Evolutionary conservation across 2,329 filamentous ascomycete species (phyloP).

Genomic region (Zymoseptoria tritici): DNA sequence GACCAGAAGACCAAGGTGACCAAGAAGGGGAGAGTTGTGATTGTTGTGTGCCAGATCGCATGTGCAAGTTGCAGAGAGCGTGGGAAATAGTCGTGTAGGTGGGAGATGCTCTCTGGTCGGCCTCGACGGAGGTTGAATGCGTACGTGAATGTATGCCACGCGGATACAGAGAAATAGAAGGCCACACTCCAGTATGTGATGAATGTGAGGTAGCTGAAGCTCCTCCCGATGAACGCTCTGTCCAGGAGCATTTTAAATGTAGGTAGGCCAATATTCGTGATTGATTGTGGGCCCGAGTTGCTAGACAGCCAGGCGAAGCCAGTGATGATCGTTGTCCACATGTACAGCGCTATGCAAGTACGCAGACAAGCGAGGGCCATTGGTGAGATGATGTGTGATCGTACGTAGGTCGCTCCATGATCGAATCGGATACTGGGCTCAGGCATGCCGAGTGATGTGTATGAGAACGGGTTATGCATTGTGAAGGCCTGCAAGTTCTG

Average conservation of each 20-base stretch:
- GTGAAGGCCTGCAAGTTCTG: neutral
- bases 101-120: slow-evolving; percentile 2
- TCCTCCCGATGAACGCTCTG: slow-evolving; percentile 6
- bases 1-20: slow-evolving; percentile 9
- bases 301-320: slow-evolving; percentile 10
- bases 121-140: neutral
- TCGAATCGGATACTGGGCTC: slow-evolving; percentile 3
- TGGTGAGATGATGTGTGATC: slow-evolving; percentile 8
- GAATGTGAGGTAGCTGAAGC: slow-evolving; percentile 14
- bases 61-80: slow-evolving; percentile 3
- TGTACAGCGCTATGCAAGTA: slow-evolving; percentile 8
- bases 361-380: slow-evolving; percentile 1
- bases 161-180: slow-evolving; percentile 10
- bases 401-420: slow-evolving; percentile 2
- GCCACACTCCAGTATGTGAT: slow-evolving; percentile 11
- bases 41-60: slow-evolving; percentile 3
- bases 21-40: neutral
- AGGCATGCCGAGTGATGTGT: neutral
- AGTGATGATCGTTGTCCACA: slow-evolving; percentile 11
- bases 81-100: slow-evolving; percentile 3
- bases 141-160: slow-evolving; percentile 9
- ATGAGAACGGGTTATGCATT: slow-evolving; percentile 4
- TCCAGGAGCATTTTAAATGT: slow-evolving; percentile 6
- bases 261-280: slow-evolving; percentile 7
- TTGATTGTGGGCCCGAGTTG: slow-evolving; percentile 1